Conservation (phyloP, 2,329 filamentous ascomycete genomes). For the Rhexocercosporidium sp. region DNA sequence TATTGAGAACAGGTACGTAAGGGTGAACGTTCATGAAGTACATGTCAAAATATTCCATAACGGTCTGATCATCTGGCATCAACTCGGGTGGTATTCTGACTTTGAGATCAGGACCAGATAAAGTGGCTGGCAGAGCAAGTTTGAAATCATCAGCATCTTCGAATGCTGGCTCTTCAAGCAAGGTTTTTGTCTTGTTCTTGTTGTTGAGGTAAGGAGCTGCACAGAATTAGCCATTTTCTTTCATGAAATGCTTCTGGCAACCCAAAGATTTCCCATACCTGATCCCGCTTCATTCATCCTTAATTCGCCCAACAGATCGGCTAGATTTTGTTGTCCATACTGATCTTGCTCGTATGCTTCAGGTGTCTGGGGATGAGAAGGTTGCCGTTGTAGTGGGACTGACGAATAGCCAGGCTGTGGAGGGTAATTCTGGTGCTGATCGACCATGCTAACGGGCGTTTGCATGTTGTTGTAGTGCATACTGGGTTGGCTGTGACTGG, state of each 20-base stretch:
- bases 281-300: slow-evolving; percentile 87
- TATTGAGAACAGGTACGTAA: slow-evolving; percentile 89
- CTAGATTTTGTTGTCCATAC: slow-evolving; percentile 73
- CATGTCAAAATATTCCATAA: slow-evolving; percentile 83
- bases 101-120: slow-evolving; percentile 72
- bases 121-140: slow-evolving; percentile 69
- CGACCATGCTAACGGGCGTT: slow-evolving; percentile 54
- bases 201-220: slow-evolving; percentile 84
- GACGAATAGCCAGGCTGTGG: slow-evolving; percentile 58
- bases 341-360: slow-evolving; percentile 64
- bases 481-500: slow-evolving; percentile 51
- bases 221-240: slow-evolving; percentile 26
- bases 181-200: slow-evolving; percentile 51
- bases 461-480: slow-evolving; percentile 61
- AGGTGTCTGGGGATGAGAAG: slow-evolving; percentile 45
- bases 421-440: slow-evolving; percentile 55
- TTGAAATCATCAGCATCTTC: slow-evolving; percentile 78
- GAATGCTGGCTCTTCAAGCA: slow-evolving; percentile 66
- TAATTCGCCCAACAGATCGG: slow-evolving; percentile 82
- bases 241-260: slow-evolving; percentile 8
- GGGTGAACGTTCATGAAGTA: slow-evolving; percentile 92
- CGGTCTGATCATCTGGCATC: slow-evolving; percentile 87
- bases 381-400: slow-evolving; percentile 48
- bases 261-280: slow-evolving; percentile 59
- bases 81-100: slow-evolving; percentile 90